These are phyloP conservation scores for Clarireedia monteithiana DNA, from an alignment of 2,329 filamentous ascomycete species.

Conservation along the genomic window DNA sequence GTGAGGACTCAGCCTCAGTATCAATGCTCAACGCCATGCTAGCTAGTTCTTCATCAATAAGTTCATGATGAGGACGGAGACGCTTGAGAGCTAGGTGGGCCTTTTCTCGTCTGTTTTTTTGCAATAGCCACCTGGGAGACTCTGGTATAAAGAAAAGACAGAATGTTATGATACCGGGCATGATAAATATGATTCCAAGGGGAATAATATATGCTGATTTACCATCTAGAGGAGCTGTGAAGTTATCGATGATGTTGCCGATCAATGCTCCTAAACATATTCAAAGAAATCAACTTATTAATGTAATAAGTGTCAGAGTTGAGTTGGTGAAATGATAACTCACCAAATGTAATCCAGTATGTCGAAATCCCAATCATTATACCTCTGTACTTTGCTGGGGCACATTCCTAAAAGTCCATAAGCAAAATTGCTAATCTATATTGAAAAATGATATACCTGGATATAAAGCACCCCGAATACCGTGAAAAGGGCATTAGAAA, in stretches of 20 bases:
- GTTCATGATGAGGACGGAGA: constrained; percentile 27
- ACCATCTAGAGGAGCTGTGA: constrained; percentile 28
- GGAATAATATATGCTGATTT: constrained; percentile 31
- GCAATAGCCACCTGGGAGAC: constrained; percentile 26
- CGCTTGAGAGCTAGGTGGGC: constrained; percentile 26
- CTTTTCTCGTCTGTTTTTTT: constrained; percentile 19
- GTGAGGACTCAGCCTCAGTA: constrained; percentile 23
- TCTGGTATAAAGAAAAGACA: constrained; percentile 26
- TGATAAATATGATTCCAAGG: constrained; percentile 25
- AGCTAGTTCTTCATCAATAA: constrained; percentile 25
- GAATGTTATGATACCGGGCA: constrained; percentile 22
- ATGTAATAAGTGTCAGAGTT: not conserved
- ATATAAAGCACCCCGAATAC: not conserved
- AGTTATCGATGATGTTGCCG: constrained; percentile 44
- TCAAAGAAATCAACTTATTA: not conserved
- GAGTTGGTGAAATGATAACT: not conserved
- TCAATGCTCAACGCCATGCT: constrained; percentile 28
- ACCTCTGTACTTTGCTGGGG: constrained; percentile 22
- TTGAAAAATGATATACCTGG: not conserved
- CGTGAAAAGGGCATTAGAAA: not conserved
- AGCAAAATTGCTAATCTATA: constrained; percentile 31
- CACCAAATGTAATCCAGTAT: constrained; percentile 17
- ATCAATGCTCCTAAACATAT: constrained; percentile 37
- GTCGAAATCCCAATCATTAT: constrained; percentile 25
- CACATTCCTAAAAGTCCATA: not conserved